Base-by-base conservation (phyloP, 495 filamentous ascomycete species). In the Lichenothelia convexa region DNA sequence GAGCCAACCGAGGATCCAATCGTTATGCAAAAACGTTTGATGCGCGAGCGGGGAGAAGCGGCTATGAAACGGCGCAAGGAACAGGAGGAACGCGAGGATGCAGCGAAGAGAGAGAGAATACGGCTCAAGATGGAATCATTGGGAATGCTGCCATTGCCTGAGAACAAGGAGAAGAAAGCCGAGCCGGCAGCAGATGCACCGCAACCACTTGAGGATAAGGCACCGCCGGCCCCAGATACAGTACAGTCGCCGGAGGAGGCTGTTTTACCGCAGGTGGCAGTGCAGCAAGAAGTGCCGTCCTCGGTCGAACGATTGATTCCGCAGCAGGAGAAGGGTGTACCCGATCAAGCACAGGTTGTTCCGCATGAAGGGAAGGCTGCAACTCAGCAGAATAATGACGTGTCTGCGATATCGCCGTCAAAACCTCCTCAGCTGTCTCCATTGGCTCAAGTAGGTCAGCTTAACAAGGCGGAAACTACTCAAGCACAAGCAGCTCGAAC, bases 1-100 rank as follows among this genome's bases (percentile, higher is more conserved):
- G 32, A 41, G 21, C 20, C 7, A 16, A 26, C 37, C 8, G 49
- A 56, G 64, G 29, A 63, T 34, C 44, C 51, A 15, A 43, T 74
- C 36, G 74, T 67, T 33, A 48, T 70, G 23, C 89, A 95, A 51
- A 75, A 84, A 54, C 72, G 71, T 30, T 61, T 93, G 12, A 95
- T 95, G 89, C 75, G 71, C 36, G 68, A 89, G 35, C 38, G 35
- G 11, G 42, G 39, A 3, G 45, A 49, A 45, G 58, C 75, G 38
- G 85, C 81, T 8, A 74, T 75, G 45, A 78, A 80, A 54, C 75
- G 86, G 30, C 68, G 75, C 41, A 52, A 75, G 38, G 85, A 94
- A 39, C 68, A 89, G 47, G 86, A 93, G 46, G 78, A 75, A 23
- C 66, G 62, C 36, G 79, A 87, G 48, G 81, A 89, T 50, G 74